Base-by-base conservation (phyloP, 2,329 filamentous ascomycete species). In the Podosphaera aphanis region DNA sequence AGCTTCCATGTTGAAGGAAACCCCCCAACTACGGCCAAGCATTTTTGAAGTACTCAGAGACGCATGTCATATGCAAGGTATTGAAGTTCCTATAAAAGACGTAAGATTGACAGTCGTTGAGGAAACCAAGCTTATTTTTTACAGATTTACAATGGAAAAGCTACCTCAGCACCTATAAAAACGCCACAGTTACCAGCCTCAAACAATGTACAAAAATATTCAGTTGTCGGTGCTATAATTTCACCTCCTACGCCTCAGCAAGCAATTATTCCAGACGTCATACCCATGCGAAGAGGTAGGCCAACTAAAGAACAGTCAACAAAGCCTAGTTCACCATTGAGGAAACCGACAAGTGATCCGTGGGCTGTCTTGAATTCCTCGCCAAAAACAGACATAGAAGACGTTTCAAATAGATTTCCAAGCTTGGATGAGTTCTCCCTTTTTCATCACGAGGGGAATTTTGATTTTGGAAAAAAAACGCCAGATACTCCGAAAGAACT, bases 1-100 rank as follows among this genome's bases (percentile, higher is more conserved):
- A 88, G 85, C 78, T 11, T 88, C 77, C 46, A 95, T 94, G 90
- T 66, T 98, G 56, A 78, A 75, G 55, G 90, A 95, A 60, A 77
- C 80, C 53, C 83, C 84, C 44, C 70, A 49, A 48, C 60, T 64
- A 44, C 73, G 90, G 51, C 90, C 90, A 3, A 95, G 88, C 58
- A 93, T 98, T 50, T 98, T 93, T 59, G 81, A 94, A 61, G 84
- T 93, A 3, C 67, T 98, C 27, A 74, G 77, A 50, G 86, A 95
- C 63, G 75, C 79, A 25, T 94, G 86, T 61, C 67, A 72, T 31
- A 92, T 98, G 83, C 81, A 90, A 59, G 83, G 85, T 46, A 79
- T 79, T 49, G 77, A 86, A 52, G 71, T 86, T 8, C 86, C 86
- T 0, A 81, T 98, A 54, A 80, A 83, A 65, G 86, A 98, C 64